A percentile compares a stretch with the other conserved stretches of the same genome.
phyloP scores from a whole-genome alignment of 495 filamentous ascomycete genomes.

The Viridothelium virens region DNA sequence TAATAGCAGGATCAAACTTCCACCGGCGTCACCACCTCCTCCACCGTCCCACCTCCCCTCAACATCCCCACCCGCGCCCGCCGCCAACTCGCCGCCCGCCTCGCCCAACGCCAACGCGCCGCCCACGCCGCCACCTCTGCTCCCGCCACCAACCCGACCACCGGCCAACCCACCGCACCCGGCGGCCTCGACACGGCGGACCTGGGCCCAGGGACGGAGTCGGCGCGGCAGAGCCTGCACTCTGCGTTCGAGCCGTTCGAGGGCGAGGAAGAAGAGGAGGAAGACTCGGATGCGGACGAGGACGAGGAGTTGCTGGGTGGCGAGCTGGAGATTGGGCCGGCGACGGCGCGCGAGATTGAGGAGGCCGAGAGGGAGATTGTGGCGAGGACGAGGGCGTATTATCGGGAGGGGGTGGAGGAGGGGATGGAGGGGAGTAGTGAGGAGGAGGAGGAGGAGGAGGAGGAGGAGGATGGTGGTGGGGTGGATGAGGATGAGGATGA shows the following conservation, averaged over 20 bases:
- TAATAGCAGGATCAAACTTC: background rate
- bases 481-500: conserved; percentile 1
- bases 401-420: conserved; percentile 10
- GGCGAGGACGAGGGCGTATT: conserved; percentile 14
- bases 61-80: conserved; percentile 80
- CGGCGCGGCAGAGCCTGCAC: conserved; percentile 10
- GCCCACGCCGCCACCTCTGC: background rate
- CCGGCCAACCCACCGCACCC: background rate
- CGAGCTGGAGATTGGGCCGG: conserved; percentile 12
- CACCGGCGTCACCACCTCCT: background rate
- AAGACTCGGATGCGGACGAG: background rate
- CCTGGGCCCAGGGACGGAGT: conserved; percentile 11
- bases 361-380: conserved; percentile 5
- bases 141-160: background rate
- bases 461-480: background rate
- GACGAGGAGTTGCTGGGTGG: conserved; percentile 16
- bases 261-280: background rate
- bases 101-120: conserved; percentile 47
- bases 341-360: conserved; percentile 12
- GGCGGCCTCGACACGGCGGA: conserved; percentile 6
- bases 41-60: conserved; percentile 34
- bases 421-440: background rate
- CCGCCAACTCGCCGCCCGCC: conserved; percentile 71
- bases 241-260: conserved; percentile 5
- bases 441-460: conserved; percentile 16